Conservation (phyloP, 202 grass and related monocot species). For the Dendrocalamus latiflorus region DNA sequence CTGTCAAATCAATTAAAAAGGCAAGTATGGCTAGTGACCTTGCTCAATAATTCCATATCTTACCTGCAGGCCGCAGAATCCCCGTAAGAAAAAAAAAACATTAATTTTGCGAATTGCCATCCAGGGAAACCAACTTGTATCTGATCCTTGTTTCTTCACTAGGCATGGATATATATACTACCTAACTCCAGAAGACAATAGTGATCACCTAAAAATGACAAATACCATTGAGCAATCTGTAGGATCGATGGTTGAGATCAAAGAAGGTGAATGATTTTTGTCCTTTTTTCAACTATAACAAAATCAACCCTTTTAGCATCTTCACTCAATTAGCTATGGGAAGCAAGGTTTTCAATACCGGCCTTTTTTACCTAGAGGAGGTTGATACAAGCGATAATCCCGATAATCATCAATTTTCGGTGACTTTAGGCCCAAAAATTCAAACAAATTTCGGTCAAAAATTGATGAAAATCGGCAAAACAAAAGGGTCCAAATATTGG, state of each 20-base stretch:
- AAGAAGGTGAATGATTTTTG: too few species aligned
- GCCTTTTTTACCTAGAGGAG: too few species aligned
- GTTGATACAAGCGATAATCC: too few species aligned
- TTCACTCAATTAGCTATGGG: too few species aligned
- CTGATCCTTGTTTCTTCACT: background rate
- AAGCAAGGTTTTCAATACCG: too few species aligned
- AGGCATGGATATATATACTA: background rate
- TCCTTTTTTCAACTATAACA: too few species aligned
- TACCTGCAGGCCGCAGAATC: constrained; percentile 27
- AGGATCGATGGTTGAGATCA: background rate
- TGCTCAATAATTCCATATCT: constrained; percentile 31
- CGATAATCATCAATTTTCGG: too few species aligned
- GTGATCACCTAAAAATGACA: background rate
- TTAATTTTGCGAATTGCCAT: constrained; percentile 19
- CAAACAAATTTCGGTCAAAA: too few species aligned
- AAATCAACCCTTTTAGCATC: too few species aligned
- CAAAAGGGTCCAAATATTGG: too few species aligned
- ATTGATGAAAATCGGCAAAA: too few species aligned
- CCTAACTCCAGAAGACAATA: background rate
- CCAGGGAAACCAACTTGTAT: constrained; percentile 20
- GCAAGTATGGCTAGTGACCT: background rate
- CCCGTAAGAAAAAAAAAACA: background rate
- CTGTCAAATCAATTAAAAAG: constrained; percentile 34
- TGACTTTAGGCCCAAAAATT: too few species aligned
- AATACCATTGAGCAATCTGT: background rate